A percentile compares a stretch with the other conserved stretches of the same genome.
These are phyloP conservation scores for Magnusiomyces starmeri DNA, from an alignment of 1,139 yeast genomes.

Conservation along the genomic window DNA sequence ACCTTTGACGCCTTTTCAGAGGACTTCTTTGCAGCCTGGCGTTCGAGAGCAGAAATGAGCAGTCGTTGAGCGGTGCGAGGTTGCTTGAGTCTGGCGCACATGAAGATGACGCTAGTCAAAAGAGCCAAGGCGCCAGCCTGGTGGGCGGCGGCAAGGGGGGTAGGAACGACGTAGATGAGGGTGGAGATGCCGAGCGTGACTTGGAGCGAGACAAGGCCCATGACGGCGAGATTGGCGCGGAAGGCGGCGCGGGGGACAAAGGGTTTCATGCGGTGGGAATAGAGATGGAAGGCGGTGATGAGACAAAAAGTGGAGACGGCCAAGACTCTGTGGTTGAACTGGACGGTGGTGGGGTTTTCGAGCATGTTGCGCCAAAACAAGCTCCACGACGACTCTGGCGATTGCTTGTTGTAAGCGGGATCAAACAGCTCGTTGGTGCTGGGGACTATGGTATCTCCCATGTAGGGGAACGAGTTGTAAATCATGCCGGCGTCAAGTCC, in stretches of 20 bases:
- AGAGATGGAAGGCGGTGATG: slow-evolving; percentile 55
- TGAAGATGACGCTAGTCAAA: slow-evolving; percentile 66
- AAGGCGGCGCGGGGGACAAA: slow-evolving; percentile 58
- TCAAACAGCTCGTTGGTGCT: slow-evolving; percentile 66
- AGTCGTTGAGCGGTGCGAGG: slow-evolving; percentile 43
- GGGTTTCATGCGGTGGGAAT: slow-evolving; percentile 42
- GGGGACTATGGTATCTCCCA: slow-evolving; percentile 77
- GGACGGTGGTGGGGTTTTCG: slow-evolving; percentile 96
- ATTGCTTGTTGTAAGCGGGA: slow-evolving; percentile 49
- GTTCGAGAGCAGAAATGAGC: slow-evolving; percentile 13
- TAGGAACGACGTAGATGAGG: slow-evolving; percentile 81
- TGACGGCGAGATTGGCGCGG: slow-evolving; percentile 53
- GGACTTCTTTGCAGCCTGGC: slow-evolving; percentile 12
- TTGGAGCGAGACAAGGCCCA: slow-evolving; percentile 80
- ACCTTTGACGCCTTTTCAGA: slow-evolving; percentile 9
- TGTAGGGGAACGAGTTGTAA: slow-evolving; percentile 91
- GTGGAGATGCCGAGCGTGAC: slow-evolving; percentile 82
- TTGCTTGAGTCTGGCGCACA: slow-evolving; percentile 59
- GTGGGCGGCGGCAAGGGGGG: slow-evolving; percentile 87
- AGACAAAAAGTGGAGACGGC: slow-evolving; percentile 77
- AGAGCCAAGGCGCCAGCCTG: slow-evolving; percentile 96
- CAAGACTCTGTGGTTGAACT: slow-evolving; percentile 77
- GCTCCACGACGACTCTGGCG: slow-evolving; percentile 39
- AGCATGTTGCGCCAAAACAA: slow-evolving; percentile 85
- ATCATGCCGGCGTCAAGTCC: slow-evolving; percentile 97